A percentile compares a stretch with the other conserved stretches of the same genome.
phyloP scores from a whole-genome alignment of 768 basidiomycete genomes.

The Leccinellum albellum region DNA sequence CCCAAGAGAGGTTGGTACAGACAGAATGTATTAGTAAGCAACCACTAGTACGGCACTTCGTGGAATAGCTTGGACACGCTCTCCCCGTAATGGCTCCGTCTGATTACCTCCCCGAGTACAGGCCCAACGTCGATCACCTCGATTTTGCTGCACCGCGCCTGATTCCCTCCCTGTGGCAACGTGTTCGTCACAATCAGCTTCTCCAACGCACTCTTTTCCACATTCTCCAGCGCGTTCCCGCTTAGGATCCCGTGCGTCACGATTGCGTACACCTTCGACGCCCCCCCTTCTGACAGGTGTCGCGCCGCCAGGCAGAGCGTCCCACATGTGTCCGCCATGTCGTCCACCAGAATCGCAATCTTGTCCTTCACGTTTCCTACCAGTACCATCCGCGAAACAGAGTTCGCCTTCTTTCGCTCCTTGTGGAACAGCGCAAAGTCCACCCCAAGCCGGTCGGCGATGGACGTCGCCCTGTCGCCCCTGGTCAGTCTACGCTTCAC shows the following conservation, averaged over 20 bases:
- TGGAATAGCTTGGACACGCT: constrained; percentile 86
- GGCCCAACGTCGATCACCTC: constrained; percentile 94
- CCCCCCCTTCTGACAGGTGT: constrained; percentile 87
- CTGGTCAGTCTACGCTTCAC: constrained; percentile 14
- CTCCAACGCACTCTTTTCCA: constrained; percentile 74
- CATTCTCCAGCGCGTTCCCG: constrained; percentile 76
- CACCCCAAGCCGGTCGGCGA: constrained; percentile 92
- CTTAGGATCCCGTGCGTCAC: constrained; percentile 96
- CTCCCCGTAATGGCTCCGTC: constrained; percentile 96
- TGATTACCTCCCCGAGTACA: constrained; percentile 93
- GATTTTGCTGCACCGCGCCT: constrained; percentile 68
- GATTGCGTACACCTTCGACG: constrained; percentile 79
- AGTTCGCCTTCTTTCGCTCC: constrained; percentile 95
- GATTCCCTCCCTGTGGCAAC: constrained; percentile 82
- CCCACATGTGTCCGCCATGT: constrained; percentile 97
- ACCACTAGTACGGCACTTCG: constrained; percentile 74
- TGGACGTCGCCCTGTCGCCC: constrained; percentile 79
- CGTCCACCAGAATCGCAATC: constrained; percentile 92
- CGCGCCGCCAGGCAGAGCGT: constrained; percentile 89
- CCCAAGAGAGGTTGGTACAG: background rate
- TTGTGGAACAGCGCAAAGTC: constrained; percentile 99
- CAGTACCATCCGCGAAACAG: constrained; percentile 91
- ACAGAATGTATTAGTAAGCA: constrained; percentile 14
- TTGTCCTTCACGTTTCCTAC: constrained; percentile 93
- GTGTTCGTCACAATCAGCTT: constrained; percentile 99